These are phyloP conservation scores for Rhodotorula sp. DNA, from an alignment of 1,284 basidiomycete genomes.

Conservation along the genomic window DNA sequence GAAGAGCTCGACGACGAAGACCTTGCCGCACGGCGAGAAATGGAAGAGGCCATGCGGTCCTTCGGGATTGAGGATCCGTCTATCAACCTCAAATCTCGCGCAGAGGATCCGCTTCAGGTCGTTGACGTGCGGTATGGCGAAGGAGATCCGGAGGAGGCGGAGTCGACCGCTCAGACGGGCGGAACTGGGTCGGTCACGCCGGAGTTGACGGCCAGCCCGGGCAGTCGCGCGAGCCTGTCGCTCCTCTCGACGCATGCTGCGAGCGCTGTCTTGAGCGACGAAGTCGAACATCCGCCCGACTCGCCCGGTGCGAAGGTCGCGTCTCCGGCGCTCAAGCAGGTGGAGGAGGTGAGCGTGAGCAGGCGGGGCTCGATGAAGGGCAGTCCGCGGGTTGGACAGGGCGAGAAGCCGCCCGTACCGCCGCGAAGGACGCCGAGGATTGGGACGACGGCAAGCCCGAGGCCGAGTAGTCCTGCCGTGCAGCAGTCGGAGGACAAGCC, in stretches of 20 bases:
- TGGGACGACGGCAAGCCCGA: neutral
- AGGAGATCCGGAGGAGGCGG: neutral
- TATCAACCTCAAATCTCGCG: constrained; percentile 8
- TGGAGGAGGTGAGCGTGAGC: neutral
- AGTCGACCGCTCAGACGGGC: constrained; percentile 2
- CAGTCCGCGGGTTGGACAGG: neutral
- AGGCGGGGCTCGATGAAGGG: neutral
- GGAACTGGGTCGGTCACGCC: neutral
- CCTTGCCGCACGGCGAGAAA: constrained; percentile 21
- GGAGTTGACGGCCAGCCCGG: neutral
- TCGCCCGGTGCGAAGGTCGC: neutral
- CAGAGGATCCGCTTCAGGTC: constrained; percentile 15
- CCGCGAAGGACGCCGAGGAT: constrained; percentile 20
- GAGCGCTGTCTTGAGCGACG: constrained; percentile 5
- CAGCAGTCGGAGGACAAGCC: neutral
- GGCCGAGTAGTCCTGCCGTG: neutral
- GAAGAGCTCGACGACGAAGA: constrained; percentile 35
- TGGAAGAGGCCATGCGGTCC: constrained; percentile 23
- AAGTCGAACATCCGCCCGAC: constrained; percentile 14
- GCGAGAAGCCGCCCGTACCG: constrained; percentile 23
- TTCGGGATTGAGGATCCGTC: constrained; percentile 33
- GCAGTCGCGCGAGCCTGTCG: neutral
- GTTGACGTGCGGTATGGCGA: constrained; percentile 1
- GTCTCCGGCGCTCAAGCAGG: neutral
- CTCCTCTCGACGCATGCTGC: neutral